Evolutionary conservation across 768 basidiomycete genomes (phyloP).

Genomic region (Tephrocybe rancida): DNA sequence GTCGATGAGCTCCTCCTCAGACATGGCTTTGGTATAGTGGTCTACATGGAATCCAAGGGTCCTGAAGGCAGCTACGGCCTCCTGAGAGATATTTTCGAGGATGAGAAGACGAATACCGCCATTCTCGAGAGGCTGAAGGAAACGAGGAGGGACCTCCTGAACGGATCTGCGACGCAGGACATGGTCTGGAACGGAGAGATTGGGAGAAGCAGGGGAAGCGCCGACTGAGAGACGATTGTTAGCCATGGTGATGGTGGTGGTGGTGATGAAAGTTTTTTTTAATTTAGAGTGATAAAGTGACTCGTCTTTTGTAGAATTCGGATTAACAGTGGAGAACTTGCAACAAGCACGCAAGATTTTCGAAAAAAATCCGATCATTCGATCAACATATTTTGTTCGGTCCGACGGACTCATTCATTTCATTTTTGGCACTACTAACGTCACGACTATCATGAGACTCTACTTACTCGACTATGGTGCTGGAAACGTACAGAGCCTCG

Average conservation of each 20-base stretch:
- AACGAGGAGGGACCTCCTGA: constrained; percentile 49
- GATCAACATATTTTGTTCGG: constrained; percentile 7
- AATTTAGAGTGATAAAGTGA: too few species aligned
- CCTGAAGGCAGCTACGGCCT: constrained; percentile 81
- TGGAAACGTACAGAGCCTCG: constrained; percentile 91
- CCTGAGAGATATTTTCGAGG: constrained; percentile 93
- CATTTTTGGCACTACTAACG: constrained; percentile 1
- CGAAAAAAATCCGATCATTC: constrained; percentile 15
- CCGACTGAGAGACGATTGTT: constrained; percentile 48
- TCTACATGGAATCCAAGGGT: constrained; percentile 91
- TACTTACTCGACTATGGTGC: constrained; percentile 97
- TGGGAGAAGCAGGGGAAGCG: constrained; percentile 46
- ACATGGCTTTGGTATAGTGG: constrained; percentile 80
- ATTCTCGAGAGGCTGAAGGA: constrained; percentile 83
- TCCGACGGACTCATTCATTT: not conserved
- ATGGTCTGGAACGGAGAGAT: constrained; percentile 45
- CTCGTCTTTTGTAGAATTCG: constrained; percentile 8
- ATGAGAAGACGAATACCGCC: constrained; percentile 81
- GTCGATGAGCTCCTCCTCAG: constrained; percentile 91
- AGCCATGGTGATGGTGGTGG: constrained; percentile 38
- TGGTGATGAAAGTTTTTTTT: constrained; percentile 4
- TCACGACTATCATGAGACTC: constrained; percentile 50
- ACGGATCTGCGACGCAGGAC: constrained; percentile 34
- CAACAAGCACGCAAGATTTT: constrained; percentile 15
- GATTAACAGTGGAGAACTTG: not conserved